A percentile compares a stretch with the other conserved stretches of the same genome.
Conservation (phyloP, 768 basidiomycete species). For the Termitomyces sp. region DNA sequence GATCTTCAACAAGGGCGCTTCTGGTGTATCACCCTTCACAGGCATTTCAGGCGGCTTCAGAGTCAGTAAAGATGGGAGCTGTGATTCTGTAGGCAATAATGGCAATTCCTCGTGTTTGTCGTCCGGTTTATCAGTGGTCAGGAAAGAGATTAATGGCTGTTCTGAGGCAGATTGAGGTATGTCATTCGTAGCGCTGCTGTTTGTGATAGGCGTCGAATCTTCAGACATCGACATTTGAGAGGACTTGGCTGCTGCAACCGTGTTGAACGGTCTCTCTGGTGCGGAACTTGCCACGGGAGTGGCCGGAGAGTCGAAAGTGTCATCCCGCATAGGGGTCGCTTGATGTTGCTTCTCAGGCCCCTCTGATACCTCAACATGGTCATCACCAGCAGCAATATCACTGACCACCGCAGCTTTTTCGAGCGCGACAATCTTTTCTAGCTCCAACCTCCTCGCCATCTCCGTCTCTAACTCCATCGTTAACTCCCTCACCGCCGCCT, state of each 20-base stretch:
- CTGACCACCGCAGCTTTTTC: not conserved
- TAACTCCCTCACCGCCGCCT: constrained; percentile 46
- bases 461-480: constrained; percentile 54
- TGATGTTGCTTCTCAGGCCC: not conserved
- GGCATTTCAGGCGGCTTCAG: not conserved
- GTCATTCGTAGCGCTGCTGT: not conserved
- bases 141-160: not conserved
- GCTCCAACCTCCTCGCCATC: constrained; percentile 39
- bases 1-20: not conserved
- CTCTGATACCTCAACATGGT: not conserved
- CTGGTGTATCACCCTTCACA: not conserved
- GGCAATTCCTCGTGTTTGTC: not conserved
- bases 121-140: not conserved
- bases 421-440: constrained; percentile 29
- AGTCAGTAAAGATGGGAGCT: not conserved
- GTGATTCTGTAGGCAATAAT: not conserved
- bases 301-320: too few species aligned
- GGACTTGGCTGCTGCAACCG: not conserved
- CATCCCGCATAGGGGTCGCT: not conserved
- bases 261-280: not conserved
- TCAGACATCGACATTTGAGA: not conserved
- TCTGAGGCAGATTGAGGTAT: not conserved
- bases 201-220: not conserved
- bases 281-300: not conserved
- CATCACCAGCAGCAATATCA: not conserved